These are phyloP conservation scores for Fusarium odoratissimum DNA, from an alignment of 2,329 filamentous ascomycete species.

Conservation along the genomic window DNA sequence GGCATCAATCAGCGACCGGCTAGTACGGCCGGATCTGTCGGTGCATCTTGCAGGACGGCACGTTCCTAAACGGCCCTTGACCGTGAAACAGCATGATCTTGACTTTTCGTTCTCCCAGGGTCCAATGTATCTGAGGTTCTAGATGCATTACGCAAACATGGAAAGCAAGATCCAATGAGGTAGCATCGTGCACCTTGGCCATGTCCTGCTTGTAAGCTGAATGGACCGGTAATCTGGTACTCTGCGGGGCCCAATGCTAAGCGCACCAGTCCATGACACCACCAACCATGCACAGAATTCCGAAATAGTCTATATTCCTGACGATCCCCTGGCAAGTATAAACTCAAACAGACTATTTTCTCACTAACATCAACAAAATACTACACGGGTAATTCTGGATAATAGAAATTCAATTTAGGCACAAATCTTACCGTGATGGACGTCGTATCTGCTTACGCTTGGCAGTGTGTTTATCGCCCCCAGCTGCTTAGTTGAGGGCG, in stretches of 20 bases:
- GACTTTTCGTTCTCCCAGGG: background rate
- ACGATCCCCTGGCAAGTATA: background rate
- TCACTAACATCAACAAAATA: background rate
- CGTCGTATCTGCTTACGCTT: slow-evolving; percentile 1
- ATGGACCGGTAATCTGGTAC: background rate
- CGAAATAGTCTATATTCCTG: background rate
- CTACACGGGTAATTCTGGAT: background rate
- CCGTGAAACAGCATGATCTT: background rate
- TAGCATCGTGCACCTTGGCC: background rate
- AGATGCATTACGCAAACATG: background rate
- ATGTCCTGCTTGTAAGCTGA: background rate
- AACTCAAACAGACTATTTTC: slow-evolving; percentile 2
- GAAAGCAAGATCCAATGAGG: background rate
- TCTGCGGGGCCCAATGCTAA: background rate
- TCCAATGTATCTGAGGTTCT: background rate
- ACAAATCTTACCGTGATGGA: background rate
- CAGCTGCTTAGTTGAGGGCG: background rate
- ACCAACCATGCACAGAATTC: background rate
- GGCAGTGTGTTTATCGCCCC: background rate
- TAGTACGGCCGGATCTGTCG: background rate
- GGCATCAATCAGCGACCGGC: rapidly evolving
- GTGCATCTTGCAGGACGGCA: background rate
- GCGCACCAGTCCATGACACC: background rate
- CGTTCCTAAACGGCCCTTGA: background rate
- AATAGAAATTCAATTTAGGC: background rate